Base-by-base conservation (phyloP, 1,284 basidiomycete genomes). In the Rhodotorula mucilaginosa region DNA sequence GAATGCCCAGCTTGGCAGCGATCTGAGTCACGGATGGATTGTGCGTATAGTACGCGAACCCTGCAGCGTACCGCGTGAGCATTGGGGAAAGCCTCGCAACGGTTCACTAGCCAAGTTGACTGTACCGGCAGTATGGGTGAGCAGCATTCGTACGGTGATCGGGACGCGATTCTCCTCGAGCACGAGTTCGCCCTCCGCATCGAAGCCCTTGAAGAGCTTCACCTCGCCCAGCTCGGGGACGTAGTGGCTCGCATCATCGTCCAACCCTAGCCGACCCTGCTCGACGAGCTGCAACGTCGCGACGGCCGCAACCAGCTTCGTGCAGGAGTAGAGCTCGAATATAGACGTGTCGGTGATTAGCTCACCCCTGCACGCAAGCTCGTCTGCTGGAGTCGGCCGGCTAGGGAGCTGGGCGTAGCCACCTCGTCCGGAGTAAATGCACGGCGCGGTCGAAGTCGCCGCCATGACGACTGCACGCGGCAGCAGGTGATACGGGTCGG, bases 211-310 rank as follows among this genome's bases (percentile, higher is more conserved):
- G 44, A 62, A 62, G 8, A 66, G 10, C 54, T 65, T 69, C 48
- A 60, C 58, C 12, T 46, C 47, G 34, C n/a, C 29, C 4, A 71
- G 23, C 47, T 74, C 69, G 6, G 58, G 61, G 5, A 71, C 49
- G 44, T 58, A 71, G 26, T 31, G 12, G 23, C 51, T 29, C 16
- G 67, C 69, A n/a, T 71, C 69, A 56, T 64, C 67, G 2, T 70
- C 60, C 2, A 74, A 56, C 1, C 26, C 26, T 19, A 74, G 13
- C 58, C 46, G 49, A 44, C 72, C 72, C 46, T 69, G 69, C 59
- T 74, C 72, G 56, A 71, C 31, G 31, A 74, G 67, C 56, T 71
- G 69, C 2, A 74, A 3, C 2, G 49, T 23, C 3, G 72, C 69
- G 49, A 74, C 60, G n/a, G 48, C 61, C 5, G 62, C 58, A 6